A percentile compares a stretch with the other conserved stretches of the same genome.
phyloP scores from a whole-genome alignment of 2,329 filamentous ascomycete genomes.

The Aspergillus neoniger region DNA sequence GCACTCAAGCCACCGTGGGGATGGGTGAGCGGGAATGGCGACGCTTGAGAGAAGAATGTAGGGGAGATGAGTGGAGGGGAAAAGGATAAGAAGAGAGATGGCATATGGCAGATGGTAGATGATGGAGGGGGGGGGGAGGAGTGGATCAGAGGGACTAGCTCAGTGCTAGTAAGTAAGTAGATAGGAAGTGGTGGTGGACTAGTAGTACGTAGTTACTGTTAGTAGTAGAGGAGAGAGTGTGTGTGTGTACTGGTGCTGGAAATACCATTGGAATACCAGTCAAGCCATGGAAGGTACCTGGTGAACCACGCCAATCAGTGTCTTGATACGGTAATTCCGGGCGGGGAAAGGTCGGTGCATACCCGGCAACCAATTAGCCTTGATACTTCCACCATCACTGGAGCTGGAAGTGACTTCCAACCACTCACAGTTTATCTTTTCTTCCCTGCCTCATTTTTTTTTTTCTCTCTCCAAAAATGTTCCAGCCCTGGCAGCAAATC shows the following conservation, averaged over 20 bases:
- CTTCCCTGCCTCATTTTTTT: background rate
- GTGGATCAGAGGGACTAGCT: too few relatives aligned
- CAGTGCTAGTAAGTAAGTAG: too few relatives aligned
- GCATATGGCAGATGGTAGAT: too few relatives aligned
- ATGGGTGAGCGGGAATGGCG: background rate
- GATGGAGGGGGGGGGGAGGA: too few relatives aligned
- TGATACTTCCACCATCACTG: background rate
- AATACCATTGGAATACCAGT: background rate
- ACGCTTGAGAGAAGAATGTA: background rate
- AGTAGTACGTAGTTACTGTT: too few relatives aligned
- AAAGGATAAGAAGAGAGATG: too few relatives aligned
- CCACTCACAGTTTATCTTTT: background rate
- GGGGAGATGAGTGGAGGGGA: too few relatives aligned
- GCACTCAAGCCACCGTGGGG: background rate
- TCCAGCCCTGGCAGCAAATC: too few relatives aligned
- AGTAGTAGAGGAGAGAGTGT: background rate
- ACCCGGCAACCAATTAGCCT: background rate
- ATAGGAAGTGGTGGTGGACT: too few relatives aligned
- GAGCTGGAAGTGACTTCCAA: background rate
- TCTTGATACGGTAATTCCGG: background rate
- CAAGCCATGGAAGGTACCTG: background rate
- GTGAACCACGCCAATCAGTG: background rate
- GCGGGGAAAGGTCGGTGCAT: background rate
- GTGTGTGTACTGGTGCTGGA: background rate
- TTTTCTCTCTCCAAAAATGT: too few relatives aligned